Conservation (phyloP, 1,139 yeast genomes). For the Sugiyamaella paludigena region DNA sequence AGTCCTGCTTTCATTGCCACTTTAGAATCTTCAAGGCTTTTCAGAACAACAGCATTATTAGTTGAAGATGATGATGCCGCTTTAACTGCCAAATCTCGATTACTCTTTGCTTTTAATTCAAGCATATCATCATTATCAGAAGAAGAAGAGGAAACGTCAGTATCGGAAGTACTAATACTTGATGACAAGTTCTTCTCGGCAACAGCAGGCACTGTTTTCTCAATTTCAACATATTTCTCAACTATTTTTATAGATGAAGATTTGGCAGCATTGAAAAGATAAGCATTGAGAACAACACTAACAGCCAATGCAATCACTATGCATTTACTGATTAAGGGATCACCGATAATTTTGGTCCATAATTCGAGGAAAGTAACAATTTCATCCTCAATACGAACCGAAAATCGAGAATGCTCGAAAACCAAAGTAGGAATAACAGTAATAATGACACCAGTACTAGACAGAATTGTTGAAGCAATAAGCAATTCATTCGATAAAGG, state of each 20-base stretch:
- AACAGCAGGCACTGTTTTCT: slow-evolving; percentile 23
- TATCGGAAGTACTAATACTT: slow-evolving; percentile 8
- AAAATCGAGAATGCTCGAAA: slow-evolving; percentile 64
- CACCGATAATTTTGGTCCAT: slow-evolving; percentile 73
- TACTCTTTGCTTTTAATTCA: slow-evolving; percentile 7
- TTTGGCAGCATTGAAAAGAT: slow-evolving; percentile 53
- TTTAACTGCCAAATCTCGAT: background rate
- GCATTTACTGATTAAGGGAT: slow-evolving; percentile 75
- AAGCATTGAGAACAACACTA: slow-evolving; percentile 78
- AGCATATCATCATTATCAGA: slow-evolving; percentile 21
- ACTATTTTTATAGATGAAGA: slow-evolving; percentile 34
- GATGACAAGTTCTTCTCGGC: slow-evolving; percentile 1
- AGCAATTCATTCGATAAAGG: slow-evolving; percentile 7
- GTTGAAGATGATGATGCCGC: background rate
- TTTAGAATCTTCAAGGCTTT: slow-evolving; percentile 60
- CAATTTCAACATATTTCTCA: slow-evolving; percentile 37
- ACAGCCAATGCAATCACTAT: slow-evolving; percentile 70
- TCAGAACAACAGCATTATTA: slow-evolving; percentile 11
- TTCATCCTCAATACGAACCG: slow-evolving; percentile 66
- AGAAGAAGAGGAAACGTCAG: slow-evolving; percentile 22
- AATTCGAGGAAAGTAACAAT: slow-evolving; percentile 52
- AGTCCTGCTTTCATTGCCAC: slow-evolving; percentile 68
- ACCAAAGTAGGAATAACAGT: slow-evolving; percentile 65
- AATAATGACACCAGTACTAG: slow-evolving; percentile 52
- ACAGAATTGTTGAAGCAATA: background rate